These are phyloP conservation scores for Cucurbita moschata DNA, from an alignment of 306 rosid species.

Conservation along the genomic window DNA sequence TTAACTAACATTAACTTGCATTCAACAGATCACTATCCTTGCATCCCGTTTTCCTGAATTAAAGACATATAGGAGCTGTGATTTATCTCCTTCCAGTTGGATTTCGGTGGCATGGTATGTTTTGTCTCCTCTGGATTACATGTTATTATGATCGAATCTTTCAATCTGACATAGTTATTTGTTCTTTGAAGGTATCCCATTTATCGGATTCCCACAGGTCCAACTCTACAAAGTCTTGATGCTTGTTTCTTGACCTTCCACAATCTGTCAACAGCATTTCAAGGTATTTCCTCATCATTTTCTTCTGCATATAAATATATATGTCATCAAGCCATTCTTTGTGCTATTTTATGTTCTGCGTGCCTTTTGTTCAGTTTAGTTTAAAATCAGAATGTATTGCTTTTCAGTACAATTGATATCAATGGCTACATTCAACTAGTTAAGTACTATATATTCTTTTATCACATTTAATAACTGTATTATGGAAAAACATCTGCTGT, in stretches of 20 bases:
- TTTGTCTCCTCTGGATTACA: not conserved
- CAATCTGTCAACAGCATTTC: slow-evolving; percentile 44
- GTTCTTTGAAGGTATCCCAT: slow-evolving; percentile 66
- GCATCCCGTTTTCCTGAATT: slow-evolving; percentile 58
- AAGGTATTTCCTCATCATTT: slow-evolving; percentile 21
- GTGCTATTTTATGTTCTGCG: not conserved
- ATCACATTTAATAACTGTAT: not conserved
- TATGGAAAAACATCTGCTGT: not conserved
- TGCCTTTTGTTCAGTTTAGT: not conserved
- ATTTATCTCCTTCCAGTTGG: slow-evolving; percentile 87
- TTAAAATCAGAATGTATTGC: not conserved
- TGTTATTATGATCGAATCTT: not conserved
- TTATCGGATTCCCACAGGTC: slow-evolving; percentile 91
- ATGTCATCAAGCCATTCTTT: not conserved
- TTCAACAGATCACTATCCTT: slow-evolving; percentile 58
- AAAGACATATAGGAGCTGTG: slow-evolving; percentile 67
- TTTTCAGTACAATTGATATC: not conserved
- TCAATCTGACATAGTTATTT: not conserved
- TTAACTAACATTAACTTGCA: slow-evolving; percentile 12
- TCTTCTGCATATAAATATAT: not conserved
- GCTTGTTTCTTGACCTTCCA: slow-evolving; percentile 86
- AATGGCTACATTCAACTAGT: not conserved
- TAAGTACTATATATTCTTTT: not conserved
- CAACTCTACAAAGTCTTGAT: slow-evolving; percentile 63
- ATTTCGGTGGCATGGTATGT: slow-evolving; percentile 74